Conservation (phyloP, 768 basidiomycete genomes). For the Phallus indusiatus region DNA sequence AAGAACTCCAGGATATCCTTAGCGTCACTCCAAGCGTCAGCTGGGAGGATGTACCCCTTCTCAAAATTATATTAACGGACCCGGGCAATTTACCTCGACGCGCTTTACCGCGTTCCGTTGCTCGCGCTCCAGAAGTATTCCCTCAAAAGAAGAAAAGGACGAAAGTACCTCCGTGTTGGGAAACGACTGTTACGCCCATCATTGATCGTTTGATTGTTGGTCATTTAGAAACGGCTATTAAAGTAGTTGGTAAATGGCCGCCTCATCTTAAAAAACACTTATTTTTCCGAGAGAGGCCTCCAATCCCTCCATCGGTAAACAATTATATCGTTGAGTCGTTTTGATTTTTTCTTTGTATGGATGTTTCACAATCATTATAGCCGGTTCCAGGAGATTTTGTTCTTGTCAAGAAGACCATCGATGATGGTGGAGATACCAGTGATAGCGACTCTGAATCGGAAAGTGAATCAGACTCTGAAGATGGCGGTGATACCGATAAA, state of each 20-base stretch:
- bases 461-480: slow-evolving; percentile 26
- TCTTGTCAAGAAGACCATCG: slow-evolving; percentile 34
- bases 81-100: not conserved
- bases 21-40: not conserved
- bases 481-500: slow-evolving; percentile 61
- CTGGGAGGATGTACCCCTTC: not conserved
- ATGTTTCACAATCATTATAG: not conserved
- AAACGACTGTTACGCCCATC: not conserved
- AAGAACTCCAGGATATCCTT: not conserved
- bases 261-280: slow-evolving; percentile 32
- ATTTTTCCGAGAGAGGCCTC: slow-evolving; percentile 3
- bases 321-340: not conserved
- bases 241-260: slow-evolving; percentile 1
- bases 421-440: slow-evolving; percentile 15
- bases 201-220: not conserved
- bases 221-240: not conserved
- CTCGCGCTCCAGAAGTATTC: not conserved
- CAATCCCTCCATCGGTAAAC: not conserved
- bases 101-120: not conserved
- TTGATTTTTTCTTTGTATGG: not conserved
- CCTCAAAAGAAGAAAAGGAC: not conserved
- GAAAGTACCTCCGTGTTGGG: not conserved
- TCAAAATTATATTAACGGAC: not conserved
- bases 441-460: not conserved
- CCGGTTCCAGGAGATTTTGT: slow-evolving; percentile 51